phyloP scores from a whole-genome alignment of 352 stramenopile species.

The Pythium coloratum region DNA sequence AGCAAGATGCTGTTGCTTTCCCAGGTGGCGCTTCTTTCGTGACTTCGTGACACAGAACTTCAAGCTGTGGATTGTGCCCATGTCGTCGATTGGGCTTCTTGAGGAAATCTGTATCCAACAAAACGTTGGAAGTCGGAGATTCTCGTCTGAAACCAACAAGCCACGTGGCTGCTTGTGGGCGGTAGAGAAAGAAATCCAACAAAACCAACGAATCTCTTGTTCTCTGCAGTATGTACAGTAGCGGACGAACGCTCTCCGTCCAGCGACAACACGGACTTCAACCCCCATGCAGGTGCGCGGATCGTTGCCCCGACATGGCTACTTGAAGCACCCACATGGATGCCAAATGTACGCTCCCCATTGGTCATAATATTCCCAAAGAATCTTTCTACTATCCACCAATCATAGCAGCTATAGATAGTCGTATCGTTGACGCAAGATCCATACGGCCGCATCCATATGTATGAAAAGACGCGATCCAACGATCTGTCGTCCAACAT shows the following conservation, averaged over 20 bases:
- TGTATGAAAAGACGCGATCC: constrained; percentile 6
- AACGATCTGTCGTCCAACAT: not conserved
- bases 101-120: not conserved
- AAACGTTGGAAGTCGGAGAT: not conserved
- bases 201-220: not conserved
- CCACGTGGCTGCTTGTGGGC: constrained; percentile 1
- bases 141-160: not conserved
- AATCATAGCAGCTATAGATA: not conserved
- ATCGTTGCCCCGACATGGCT: constrained; percentile 5
- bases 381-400: not conserved
- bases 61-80: not conserved
- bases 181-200: not conserved
- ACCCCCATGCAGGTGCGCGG: constrained; percentile 5
- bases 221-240: not conserved
- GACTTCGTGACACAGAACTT: constrained; percentile 6
- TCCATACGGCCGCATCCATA: constrained; percentile 1
- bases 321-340: constrained; percentile 8
- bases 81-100: not conserved
- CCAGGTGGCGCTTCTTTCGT: constrained; percentile 5
- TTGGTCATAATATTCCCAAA: not conserved
- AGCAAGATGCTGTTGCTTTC: not conserved
- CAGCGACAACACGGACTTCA: constrained; percentile 3
- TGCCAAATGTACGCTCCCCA: not conserved
- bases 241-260: not conserved
- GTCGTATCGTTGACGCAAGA: not conserved